Base-by-base conservation (phyloP, 163 green algal species). In the Scenedesmus sp. region DNA sequence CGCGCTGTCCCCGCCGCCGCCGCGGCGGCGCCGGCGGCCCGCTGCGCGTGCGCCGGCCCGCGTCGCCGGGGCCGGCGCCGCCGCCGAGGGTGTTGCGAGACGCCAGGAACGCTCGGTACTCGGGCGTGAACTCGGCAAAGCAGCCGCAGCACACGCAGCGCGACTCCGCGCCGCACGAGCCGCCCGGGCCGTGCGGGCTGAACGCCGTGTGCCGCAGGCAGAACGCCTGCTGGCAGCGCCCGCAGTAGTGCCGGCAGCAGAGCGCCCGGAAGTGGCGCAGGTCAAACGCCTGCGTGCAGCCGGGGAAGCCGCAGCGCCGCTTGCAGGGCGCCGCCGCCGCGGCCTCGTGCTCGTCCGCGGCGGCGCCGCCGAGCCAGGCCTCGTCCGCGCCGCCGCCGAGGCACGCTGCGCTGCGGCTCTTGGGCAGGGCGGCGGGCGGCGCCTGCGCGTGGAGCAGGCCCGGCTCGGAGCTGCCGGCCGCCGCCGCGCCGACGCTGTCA, bases 121-220 rank as follows among this genome's bases (percentile, higher is more conserved):
- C 70, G 18, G 76, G 81, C 2, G 76, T 86, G 70, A 85, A 86
- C 53, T 84, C 54, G 0, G 53, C 24, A 50, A 84, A 88, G 83
- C 83, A 88, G 36, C 10, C 22, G 13, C 47, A 47, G 69, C 85
- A 90, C 20, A 90, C 78, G 69, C 85, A 90, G 50, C 85, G 82
- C 29, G 56, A 80, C 63, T 88, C 77, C 34, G 80, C 64, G 45
- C 81, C 85, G 33, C 85, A 90, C n/a, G 44, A 71, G 47, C 83
- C 85, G 4, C 71, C 72, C 29, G 78, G 29, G 20, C 85, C 85
- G 39, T 90, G 85, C 0, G 83, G 80, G 36, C 80, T 87, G 83
- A 84, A 85, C 2, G 64, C 75, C 4, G 85, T 90, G 69, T 90
- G 85, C 1, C 70, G 51, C 4, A 83, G 71, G 76, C 85, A 90